A percentile compares a stretch with the other conserved stretches of the same genome.
Evolutionary conservation across 495 filamentous ascomycete genomes (phyloP).

Genomic region (Pseudevernia furfuracea): DNA sequence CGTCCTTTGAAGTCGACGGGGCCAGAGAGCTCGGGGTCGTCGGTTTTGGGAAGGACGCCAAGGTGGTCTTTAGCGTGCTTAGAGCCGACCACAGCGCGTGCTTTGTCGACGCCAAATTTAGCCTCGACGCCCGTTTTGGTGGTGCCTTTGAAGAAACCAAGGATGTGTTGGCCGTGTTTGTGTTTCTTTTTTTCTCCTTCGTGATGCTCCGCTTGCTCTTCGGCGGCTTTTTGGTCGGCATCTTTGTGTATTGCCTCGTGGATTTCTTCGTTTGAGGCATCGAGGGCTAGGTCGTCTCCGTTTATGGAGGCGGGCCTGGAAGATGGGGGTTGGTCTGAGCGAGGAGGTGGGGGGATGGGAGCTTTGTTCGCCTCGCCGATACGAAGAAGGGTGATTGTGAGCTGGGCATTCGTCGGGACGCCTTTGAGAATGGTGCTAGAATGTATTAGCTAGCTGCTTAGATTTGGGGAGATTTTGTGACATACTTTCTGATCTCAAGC

Average conservation of each 20-base stretch:
- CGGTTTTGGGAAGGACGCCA: slow-evolving; percentile 53
- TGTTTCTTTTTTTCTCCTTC: slow-evolving; percentile 34
- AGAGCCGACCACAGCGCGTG: slow-evolving; percentile 59
- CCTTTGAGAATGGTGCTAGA: slow-evolving; percentile 66
- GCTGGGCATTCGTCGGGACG: slow-evolving; percentile 82
- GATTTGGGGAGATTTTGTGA: background rate
- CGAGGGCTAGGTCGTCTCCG: slow-evolving; percentile 26
- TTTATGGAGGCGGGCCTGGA: slow-evolving; percentile 36
- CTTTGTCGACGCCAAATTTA: slow-evolving; percentile 60
- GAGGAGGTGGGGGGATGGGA: slow-evolving; percentile 72
- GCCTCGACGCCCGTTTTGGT: slow-evolving; percentile 60
- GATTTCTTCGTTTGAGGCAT: slow-evolving; percentile 28
- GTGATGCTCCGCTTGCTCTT: slow-evolving; percentile 31
- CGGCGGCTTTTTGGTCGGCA: slow-evolving; percentile 28
- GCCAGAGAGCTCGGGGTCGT: slow-evolving; percentile 43
- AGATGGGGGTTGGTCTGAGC: slow-evolving; percentile 46
- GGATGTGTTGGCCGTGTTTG: slow-evolving; percentile 44
- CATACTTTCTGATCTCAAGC: slow-evolving; percentile 60
- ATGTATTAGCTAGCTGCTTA: background rate
- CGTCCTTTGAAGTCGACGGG: slow-evolving; percentile 70
- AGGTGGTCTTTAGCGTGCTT: slow-evolving; percentile 62
- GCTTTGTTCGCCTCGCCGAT: slow-evolving; percentile 78
- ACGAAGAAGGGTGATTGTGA: slow-evolving; percentile 77
- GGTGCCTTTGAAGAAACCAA: slow-evolving; percentile 62
- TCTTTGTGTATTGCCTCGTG: slow-evolving; percentile 31